Evolutionary conservation across 2,329 filamentous ascomycete species (phyloP), one percentile per base, ranked within the genome.

Genomic region (Xylaria sp.): DNA sequence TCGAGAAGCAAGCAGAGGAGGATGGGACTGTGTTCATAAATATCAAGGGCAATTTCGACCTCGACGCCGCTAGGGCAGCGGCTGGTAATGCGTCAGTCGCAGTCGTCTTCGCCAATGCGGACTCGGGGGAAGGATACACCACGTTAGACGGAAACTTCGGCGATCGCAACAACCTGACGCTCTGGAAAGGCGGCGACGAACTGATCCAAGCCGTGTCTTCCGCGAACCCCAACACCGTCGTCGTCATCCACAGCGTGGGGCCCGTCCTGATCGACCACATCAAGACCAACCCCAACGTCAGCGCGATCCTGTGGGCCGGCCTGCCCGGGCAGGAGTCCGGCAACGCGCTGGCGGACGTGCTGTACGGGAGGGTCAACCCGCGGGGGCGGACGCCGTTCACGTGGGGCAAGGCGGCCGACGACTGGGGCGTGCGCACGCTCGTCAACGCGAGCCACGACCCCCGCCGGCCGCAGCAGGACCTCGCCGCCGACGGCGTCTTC

Each of bases 121-220:
- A 92, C 68, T 83, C 88, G 7, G 93, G 93, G 48, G 93, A 97
- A 73, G 91, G 90, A 7, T 97, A 85, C 74, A 89, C 96, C 64
- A 82, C 76, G 18, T 83, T 95, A 1, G 92, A 92, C 55, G 88
- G 85, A 48, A 96, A 96, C 70, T 77, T 81, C 50, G 93, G 93
- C 52, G 93, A 97, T 70, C 88, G 93, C 49, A 92, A 93, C 68
- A 97, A 97, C 73, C 79, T 97, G 29, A 96, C 92, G 0, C 78
- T 96, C 1, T 97, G 92, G 92, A 81, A 88, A 59, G 81, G 86
- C 50, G 92, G 90, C 41, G 91, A 97, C 49, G 80, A 81, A 0
- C 76, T 97, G 51, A 88, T 97, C 72, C 80, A 87, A 69, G 90
- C 89, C 41, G 90, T 96, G 6, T 85, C 91, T 0, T 79, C 84